phyloP scores from a whole-genome alignment of 306 rosid species.

The Vicia villosa region DNA sequence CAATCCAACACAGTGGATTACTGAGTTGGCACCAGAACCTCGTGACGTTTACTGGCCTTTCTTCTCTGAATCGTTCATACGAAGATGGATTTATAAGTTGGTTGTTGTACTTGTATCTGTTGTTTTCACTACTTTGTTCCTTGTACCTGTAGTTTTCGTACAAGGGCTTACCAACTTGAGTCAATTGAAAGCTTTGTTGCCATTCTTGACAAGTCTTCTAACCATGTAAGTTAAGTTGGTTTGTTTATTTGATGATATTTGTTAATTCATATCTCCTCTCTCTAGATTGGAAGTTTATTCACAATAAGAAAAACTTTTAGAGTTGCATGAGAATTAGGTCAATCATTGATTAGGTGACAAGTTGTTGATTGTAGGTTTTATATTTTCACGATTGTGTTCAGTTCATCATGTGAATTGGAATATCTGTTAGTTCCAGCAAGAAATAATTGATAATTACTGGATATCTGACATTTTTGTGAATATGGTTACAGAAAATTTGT shows the following conservation, averaged over 20 bases:
- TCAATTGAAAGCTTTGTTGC: constrained; percentile 79
- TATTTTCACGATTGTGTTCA: not conserved
- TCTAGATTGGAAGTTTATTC: not conserved
- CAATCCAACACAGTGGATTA: constrained; percentile 80
- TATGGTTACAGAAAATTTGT: constrained; percentile 65
- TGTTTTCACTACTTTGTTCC: constrained; percentile 70
- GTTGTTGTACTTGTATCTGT: constrained; percentile 57
- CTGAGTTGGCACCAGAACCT: constrained; percentile 94
- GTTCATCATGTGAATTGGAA: not conserved
- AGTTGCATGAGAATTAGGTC: not conserved
- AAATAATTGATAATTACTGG: not conserved
- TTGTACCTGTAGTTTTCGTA: constrained; percentile 70
- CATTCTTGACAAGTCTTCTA: constrained; percentile 76
- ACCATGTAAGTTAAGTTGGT: constrained; percentile 67
- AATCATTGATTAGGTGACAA: not conserved
- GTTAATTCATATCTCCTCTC: not conserved
- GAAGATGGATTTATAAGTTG: constrained; percentile 91
- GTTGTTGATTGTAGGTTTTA: not conserved
- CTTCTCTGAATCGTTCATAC: constrained; percentile 78
- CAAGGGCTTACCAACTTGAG: constrained; percentile 65
- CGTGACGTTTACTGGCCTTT: constrained; percentile 93
- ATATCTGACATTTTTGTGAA: constrained; percentile 36
- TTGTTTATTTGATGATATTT: constrained; percentile 21
- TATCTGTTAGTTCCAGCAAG: not conserved
- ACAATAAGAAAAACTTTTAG: not conserved